Conservation (phyloP, 23 red algal species). For the Gracilaria domingensis region DNA sequence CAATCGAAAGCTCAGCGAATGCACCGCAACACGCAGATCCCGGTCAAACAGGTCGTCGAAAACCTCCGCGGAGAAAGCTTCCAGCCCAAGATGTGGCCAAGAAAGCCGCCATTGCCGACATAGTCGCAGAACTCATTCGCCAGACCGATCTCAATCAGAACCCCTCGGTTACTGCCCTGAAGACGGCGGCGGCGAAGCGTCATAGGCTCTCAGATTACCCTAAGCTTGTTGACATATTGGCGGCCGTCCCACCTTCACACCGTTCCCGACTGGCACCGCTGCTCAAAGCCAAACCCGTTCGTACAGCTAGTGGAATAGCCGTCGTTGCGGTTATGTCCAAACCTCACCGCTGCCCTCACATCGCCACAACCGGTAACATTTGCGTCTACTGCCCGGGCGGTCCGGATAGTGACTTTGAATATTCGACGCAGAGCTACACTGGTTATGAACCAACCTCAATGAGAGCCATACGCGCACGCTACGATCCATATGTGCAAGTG, state of each 20-base stretch:
- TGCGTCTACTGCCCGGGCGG: constrained; percentile 99
- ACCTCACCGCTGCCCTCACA: constrained; percentile 99
- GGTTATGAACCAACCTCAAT: constrained; percentile 99
- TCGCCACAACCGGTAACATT: constrained; percentile 97
- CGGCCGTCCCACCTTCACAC: constrained; percentile 82
- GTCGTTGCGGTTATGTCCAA: constrained; percentile 99
- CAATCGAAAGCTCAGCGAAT: background rate
- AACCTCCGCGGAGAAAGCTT: background rate
- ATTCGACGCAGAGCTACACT: constrained; percentile 98
- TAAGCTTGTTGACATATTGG: constrained; percentile 94
- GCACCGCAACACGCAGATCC: background rate
- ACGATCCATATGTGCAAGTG: constrained; percentile 99
- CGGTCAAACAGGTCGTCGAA: background rate
- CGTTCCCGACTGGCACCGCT: constrained; percentile 71
- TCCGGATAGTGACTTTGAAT: constrained; percentile 97
- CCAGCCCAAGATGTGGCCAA: constrained; percentile 36
- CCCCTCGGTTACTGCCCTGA: constrained; percentile 47
- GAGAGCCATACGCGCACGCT: constrained; percentile 97
- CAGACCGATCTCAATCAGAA: background rate
- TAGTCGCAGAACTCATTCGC: constrained; percentile 63
- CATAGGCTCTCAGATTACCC: constrained; percentile 77
- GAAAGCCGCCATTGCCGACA: constrained; percentile 69
- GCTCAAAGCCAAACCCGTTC: constrained; percentile 94
- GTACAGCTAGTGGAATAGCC: constrained; percentile 93
- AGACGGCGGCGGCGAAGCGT: constrained; percentile 56